These are phyloP conservation scores for Suillus sp. DNA, from an alignment of 768 basidiomycete species.

Conservation along the genomic window DNA sequence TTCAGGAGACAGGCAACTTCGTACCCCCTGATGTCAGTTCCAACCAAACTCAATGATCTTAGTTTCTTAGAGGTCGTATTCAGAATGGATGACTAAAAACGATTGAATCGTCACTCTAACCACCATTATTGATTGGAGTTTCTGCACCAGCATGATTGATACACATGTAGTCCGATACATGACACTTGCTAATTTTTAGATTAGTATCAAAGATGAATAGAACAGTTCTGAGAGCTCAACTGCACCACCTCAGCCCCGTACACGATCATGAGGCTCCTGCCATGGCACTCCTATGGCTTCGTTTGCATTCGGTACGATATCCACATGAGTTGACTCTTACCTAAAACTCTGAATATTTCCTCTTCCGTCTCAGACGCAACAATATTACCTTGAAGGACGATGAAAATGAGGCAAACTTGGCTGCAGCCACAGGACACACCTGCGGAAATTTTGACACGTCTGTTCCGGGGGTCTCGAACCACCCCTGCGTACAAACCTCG, in stretches of 20 bases:
- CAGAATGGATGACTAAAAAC: not conserved
- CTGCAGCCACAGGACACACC: conserved; percentile 43
- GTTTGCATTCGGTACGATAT: conserved; percentile 5
- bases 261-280: conserved; percentile 79
- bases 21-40: not conserved
- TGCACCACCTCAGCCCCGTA: conserved; percentile 33
- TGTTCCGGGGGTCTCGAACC: conserved; percentile 65
- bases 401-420: not conserved
- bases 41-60: not conserved
- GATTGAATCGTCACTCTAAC: not conserved
- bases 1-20: not conserved
- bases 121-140: not conserved
- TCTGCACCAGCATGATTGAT: not conserved
- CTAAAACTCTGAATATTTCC: conserved; percentile 80
- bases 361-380: conserved; percentile 84
- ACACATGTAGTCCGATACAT: not conserved
- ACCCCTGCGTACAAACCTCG: conserved; percentile 76
- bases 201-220: not conserved
- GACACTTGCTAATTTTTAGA: not conserved
- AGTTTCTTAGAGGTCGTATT: too few relatives aligned
- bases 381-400: conserved; percentile 49
- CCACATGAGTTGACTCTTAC: conserved; percentile 31
- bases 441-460: conserved; percentile 57
- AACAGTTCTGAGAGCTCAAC: not conserved
- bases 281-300: conserved; percentile 61